A percentile compares a stretch with the other conserved stretches of the same genome.
Evolutionary conservation across 106 monocot genomes (phyloP).

Genomic region (Chionographis japonica): DNA sequence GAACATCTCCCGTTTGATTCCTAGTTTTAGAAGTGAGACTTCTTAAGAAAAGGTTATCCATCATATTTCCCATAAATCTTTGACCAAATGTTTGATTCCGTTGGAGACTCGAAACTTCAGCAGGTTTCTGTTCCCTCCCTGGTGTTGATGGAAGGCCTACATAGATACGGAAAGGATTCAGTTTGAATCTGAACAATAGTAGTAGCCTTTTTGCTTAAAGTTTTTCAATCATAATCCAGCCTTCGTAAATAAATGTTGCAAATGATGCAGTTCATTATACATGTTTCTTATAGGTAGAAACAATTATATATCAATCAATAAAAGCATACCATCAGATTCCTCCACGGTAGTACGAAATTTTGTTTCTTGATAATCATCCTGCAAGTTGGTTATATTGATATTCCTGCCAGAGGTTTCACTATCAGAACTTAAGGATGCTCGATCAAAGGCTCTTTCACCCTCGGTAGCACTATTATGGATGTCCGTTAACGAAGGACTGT

Average conservation of each 20-base stretch:
- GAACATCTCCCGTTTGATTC: slow-evolving; percentile 31
- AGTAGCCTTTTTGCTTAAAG: not conserved
- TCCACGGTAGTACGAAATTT: slow-evolving; percentile 24
- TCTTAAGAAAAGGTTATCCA: slow-evolving; percentile 83
- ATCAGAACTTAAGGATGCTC: slow-evolving; percentile 17
- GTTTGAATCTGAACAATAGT: not conserved
- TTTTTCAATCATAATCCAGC: too few species aligned
- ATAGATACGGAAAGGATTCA: slow-evolving; percentile 6
- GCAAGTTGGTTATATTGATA: slow-evolving; percentile 5
- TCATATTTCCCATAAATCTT: slow-evolving; percentile 80
- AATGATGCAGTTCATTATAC: too few species aligned
- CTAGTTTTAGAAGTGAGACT: slow-evolving; percentile 78
- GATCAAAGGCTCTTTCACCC: slow-evolving; percentile 13
- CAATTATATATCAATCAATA: not conserved
- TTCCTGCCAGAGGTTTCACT: slow-evolving; percentile 22
- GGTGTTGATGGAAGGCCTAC: slow-evolving; percentile 39
- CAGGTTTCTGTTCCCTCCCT: slow-evolving; percentile 31
- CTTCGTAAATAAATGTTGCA: too few species aligned
- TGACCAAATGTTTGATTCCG: slow-evolving; percentile 83
- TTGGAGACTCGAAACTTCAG: slow-evolving; percentile 34
- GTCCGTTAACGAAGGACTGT: slow-evolving; percentile 21
- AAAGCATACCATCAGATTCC: slow-evolving; percentile 60
- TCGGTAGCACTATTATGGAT: slow-evolving; percentile 24
- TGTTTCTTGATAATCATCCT: slow-evolving; percentile 30
- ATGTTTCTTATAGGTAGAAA: too few species aligned